A percentile compares a stretch with the other conserved stretches of the same genome.
Conservation (phyloP, 768 basidiomycete genomes). For the Tricholoma furcatifolium region DNA sequence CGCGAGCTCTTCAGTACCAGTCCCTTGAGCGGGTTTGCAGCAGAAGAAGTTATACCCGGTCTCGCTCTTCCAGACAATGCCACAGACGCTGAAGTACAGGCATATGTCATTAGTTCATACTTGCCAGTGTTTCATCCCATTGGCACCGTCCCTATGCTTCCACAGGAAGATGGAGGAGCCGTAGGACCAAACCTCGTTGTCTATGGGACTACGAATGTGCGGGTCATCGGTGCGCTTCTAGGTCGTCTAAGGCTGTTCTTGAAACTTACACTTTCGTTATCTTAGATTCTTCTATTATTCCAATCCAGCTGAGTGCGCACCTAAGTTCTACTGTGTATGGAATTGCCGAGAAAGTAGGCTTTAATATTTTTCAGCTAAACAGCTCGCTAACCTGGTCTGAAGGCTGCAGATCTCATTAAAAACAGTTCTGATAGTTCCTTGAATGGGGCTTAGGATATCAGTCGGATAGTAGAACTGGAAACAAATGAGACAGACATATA, state of each 20-base stretch:
- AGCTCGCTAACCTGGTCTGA: not conserved
- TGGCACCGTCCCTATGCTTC: slow-evolving; percentile 16
- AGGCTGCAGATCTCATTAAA: slow-evolving; percentile 15
- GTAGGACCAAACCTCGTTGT: slow-evolving; percentile 15
- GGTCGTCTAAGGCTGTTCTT: not conserved
- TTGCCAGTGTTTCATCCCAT: slow-evolving; percentile 9
- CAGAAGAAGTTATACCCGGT: slow-evolving; percentile 1
- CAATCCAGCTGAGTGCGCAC: slow-evolving; percentile 15
- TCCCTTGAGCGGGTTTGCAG: slow-evolving; percentile 2
- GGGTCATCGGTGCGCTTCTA: slow-evolving; percentile 12
- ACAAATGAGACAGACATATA: not conserved
- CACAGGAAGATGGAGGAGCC: slow-evolving; percentile 10
- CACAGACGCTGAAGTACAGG: slow-evolving; percentile 9
- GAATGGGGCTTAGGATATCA: too few relatives aligned
- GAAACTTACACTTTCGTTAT: not conserved
- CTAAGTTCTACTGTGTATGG: slow-evolving; percentile 11
- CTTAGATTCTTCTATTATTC: slow-evolving; percentile 15
- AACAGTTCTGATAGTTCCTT: not conserved
- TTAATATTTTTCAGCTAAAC: not conserved
- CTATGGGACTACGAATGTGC: slow-evolving; percentile 14
- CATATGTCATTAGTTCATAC: not conserved
- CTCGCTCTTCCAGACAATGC: slow-evolving; percentile 6
- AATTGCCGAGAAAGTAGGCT: slow-evolving; percentile 14
- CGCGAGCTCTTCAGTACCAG: slow-evolving; percentile 10
- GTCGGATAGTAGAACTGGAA: too few relatives aligned